These are phyloP conservation scores for Trichosporon sp. DNA, from an alignment of 1,284 basidiomycete genomes.

Conservation along the genomic window DNA sequence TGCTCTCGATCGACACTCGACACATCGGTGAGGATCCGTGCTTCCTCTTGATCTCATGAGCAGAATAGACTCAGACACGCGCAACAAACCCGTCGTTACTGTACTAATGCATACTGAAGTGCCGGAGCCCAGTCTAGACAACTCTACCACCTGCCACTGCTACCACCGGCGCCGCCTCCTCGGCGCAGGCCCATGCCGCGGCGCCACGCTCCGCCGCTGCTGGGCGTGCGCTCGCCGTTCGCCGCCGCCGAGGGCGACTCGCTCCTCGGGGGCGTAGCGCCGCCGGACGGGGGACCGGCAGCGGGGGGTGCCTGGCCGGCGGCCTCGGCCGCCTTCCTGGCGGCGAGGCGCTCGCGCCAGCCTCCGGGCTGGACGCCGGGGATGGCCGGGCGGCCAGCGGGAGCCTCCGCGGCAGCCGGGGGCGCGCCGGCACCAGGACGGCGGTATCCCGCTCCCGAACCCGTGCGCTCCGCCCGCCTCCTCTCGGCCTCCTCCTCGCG, in stretches of 20 bases:
- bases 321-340: conserved; percentile 19
- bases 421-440: conserved; percentile 25
- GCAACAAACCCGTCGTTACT: neutral
- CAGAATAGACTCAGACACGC: no score
- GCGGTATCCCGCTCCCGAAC: conserved; percentile 24
- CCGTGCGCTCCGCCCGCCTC: conserved; percentile 45
- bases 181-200: neutral
- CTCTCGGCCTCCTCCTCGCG: conserved; percentile 75
- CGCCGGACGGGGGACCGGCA: conserved; percentile 46
- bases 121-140: neutral
- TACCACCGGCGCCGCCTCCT: neutral
- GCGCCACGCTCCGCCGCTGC: conserved; percentile 56
- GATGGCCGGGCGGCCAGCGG: conserved; percentile 32
- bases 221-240: conserved; percentile 20
- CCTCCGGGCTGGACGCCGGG: conserved; percentile 28
- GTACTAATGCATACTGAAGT: conserved; percentile 1
- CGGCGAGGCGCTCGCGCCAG: conserved; percentile 35
- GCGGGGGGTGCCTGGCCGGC: conserved; percentile 48
- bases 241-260: neutral
- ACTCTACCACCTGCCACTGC: conserved; percentile 6
- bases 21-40: no score
- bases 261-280: conserved; percentile 24
- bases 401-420: conserved; percentile 24
- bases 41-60: no score
- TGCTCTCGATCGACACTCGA: no score